Evolutionary conservation across 1,284 basidiomycete species (phyloP), one percentile per base, ranked within the genome.

Genomic region (Ustilago nuda): DNA sequence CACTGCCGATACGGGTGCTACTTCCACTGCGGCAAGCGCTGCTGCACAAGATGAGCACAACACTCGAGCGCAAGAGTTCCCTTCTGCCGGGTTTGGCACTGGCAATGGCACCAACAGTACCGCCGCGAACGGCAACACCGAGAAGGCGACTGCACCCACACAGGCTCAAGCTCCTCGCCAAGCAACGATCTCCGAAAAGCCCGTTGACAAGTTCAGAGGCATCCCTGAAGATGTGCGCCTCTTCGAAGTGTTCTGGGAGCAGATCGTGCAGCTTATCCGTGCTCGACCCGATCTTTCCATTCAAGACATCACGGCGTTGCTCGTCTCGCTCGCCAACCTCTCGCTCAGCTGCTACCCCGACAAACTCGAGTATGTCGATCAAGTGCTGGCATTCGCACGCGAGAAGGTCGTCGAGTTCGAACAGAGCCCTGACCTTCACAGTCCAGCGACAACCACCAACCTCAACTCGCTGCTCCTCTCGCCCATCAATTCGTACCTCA

Each of bases 191-290:
- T 65, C 68, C 9, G 67, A 75, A 57, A 71, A 69, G 61, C 71
- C 70, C 1, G 66, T 75, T 1, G 72, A 72, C 61, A 84, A 81
- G 46, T 85, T 84, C 77, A 70, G 84, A 23, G 84, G 84, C 41
- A 84, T 85, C 36, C 84, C 84, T 0, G 82, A 84, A 54, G 78
- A 84, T 55, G 82, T 85, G 32, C 79, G 75, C 36, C 80, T 85
- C 32, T 85, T 85, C 64, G 84, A 85, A 58, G 83, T 85, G 11
- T 85, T 85, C 37, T 85, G 84, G 84, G 82, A 81, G 66, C 84
- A 85, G 64, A 81, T 85, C 32, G 81, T 84, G 13, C 72, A 81
- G 62, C 81, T 85, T 23, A 84, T 85, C 69, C 78, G 75, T 8
- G 84, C 84, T 19, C 72, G 84, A n/a, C 82, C 84, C 4, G 84